Conservation (phyloP, 2,329 filamentous ascomycete genomes). For the Microcyclospora tardicrescens region DNA sequence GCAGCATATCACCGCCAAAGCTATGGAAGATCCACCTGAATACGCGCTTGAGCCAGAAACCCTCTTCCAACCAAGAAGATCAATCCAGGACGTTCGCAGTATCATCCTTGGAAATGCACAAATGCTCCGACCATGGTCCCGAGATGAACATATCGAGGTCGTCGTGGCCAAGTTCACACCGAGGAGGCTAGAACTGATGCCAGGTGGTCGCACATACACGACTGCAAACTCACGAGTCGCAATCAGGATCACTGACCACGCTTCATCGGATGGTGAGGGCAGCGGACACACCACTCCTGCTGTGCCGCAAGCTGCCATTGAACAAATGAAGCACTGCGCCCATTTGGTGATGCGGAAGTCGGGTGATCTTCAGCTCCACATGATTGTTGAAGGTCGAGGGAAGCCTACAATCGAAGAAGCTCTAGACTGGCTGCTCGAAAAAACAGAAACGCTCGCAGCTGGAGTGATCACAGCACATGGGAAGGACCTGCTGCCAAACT, state of each 20-base stretch:
- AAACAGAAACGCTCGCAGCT: slow-evolving; percentile 5
- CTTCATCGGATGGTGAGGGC: too few species aligned
- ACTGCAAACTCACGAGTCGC: too few species aligned
- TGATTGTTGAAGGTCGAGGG: slow-evolving; percentile 4
- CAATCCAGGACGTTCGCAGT: slow-evolving; percentile 3
- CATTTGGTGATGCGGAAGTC: slow-evolving; percentile 3
- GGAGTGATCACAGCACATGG: slow-evolving; percentile 6
- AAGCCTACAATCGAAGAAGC: slow-evolving; percentile 5
- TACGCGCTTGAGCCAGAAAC: not conserved
- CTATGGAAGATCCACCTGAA: too few species aligned
- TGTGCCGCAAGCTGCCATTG: not conserved
- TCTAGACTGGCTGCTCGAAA: slow-evolving; percentile 6
- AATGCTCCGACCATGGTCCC: slow-evolving; percentile 2
- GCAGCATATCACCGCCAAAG: too few species aligned
- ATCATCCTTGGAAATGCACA: slow-evolving; percentile 7
- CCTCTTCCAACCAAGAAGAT: not conserved
- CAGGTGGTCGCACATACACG: too few species aligned
- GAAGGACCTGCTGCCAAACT: not conserved
- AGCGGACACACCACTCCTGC: too few species aligned
- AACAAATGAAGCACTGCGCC: slow-evolving; percentile 4
- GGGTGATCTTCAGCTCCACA: slow-evolving; percentile 2
- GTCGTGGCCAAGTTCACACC: slow-evolving; percentile 2
- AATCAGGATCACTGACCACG: too few species aligned
- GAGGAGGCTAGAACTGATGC: not conserved
- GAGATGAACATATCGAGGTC: slow-evolving; percentile 4